These are phyloP conservation scores for Rhizoctonia solani DNA, from an alignment of 1,284 basidiomycete species.

Conservation along the genomic window DNA sequence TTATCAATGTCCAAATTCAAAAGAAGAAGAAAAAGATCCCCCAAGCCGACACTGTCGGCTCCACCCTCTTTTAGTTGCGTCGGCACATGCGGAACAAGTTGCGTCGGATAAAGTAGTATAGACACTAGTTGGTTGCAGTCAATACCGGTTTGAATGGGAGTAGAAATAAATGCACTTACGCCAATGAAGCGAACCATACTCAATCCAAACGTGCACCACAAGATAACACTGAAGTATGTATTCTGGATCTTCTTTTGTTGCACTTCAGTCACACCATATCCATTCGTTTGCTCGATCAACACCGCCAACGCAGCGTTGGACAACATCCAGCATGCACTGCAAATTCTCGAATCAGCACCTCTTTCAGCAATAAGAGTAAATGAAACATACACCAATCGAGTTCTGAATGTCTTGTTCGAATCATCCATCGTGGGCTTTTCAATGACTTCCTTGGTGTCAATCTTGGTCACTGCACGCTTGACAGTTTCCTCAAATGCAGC, in stretches of 20 bases:
- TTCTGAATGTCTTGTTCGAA: constrained; percentile 92
- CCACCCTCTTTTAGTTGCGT: constrained; percentile 53
- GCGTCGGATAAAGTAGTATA: constrained; percentile 81
- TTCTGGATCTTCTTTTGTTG: constrained; percentile 66
- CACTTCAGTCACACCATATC: constrained; percentile 55
- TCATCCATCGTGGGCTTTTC: constrained; percentile 91
- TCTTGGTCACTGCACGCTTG: constrained; percentile 85
- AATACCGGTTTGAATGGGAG: not conserved
- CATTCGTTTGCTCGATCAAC: constrained; percentile 83
- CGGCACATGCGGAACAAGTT: constrained; percentile 83
- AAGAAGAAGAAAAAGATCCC: too few species aligned
- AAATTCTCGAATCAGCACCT: not conserved
- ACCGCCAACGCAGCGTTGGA: constrained; percentile 79
- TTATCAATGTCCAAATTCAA: constrained; percentile 9
- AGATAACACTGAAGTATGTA: constrained; percentile 59
- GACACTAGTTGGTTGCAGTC: constrained; percentile 56
- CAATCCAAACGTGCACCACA: constrained; percentile 88
- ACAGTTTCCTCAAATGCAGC: constrained; percentile 94
- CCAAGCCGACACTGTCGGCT: constrained; percentile 10
- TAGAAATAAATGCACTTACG: too few species aligned
- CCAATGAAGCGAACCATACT: constrained; percentile 80
- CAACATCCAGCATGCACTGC: constrained; percentile 76
- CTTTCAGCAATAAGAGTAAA: not conserved
- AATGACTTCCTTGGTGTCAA: constrained; percentile 65
- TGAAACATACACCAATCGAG: constrained; percentile 65